Base-by-base conservation (phyloP, 2,329 filamentous ascomycete genomes). In the Chaetomiaceae sp. region DNA sequence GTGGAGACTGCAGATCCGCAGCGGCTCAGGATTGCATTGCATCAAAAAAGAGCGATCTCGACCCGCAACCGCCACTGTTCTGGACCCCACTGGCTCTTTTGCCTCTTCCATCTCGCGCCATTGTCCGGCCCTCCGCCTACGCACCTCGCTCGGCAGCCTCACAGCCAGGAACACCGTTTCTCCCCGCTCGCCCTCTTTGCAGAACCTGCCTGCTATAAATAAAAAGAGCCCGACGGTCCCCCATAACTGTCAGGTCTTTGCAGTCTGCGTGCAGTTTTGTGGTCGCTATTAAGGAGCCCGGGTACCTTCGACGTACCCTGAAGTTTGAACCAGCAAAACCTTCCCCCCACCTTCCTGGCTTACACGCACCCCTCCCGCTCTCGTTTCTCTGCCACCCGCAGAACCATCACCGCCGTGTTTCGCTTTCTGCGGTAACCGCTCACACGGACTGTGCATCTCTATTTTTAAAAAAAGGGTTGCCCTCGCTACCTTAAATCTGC, bases 241-340 rank as follows among this genome's bases (percentile, higher is more conserved):
- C 33, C 37, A 18, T 32, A 46, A 43, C 55, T 53, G 51, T 59
- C 56, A 42, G 55, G 51, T 54, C 55, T 50, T 34, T 51, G 48
- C 48, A 29, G 32, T 43, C 16, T 45, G 38, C 54, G 53, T 51
- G 59, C 61, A 62, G 59, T 63, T 67, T 67, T 68, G 67, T 58
- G 44, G 64, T 67, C 65, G 66, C 62, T 69, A 69, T 65, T 68
- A 58, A 69, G 64, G 67, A 66, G 63, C 59, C 48, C 44, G 37
- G 63, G 66, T 64, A 65, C 64, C 45, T 61, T 62, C 51, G 42
- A 54, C 55, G 64, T 67, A 58, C 63, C 66, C 54, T 59, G 42
- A 61, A 50, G n/a, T n/a, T n/a, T n/a, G n/a, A n/a, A n/a, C n/a
- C n/a, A n/a, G n/a, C n/a, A n/a, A n/a, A n/a, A n/a, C n/a, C n/a